Evolutionary conservation across 2,329 filamentous ascomycete species (phyloP).

Genomic region (Fusarium dlaminii): DNA sequence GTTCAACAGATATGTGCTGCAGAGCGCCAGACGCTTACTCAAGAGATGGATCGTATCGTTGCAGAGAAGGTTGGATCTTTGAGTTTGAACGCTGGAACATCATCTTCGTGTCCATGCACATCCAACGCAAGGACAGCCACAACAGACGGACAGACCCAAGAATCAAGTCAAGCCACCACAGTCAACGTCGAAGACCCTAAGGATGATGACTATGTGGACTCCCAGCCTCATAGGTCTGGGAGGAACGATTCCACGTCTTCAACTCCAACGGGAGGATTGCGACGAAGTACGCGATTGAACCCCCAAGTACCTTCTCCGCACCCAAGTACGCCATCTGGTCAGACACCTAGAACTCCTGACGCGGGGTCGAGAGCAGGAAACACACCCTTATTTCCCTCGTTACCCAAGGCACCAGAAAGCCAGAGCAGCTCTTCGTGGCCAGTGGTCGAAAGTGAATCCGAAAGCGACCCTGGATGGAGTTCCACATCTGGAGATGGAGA

Average conservation of each 20-base stretch:
- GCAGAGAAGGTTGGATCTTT: not conserved
- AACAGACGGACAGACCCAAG: not conserved
- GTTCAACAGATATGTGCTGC: not conserved
- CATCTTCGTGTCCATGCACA: not conserved
- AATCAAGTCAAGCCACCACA: not conserved
- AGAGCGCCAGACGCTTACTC: not conserved
- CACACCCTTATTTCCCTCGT: accelerated
- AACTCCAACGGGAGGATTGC: not conserved
- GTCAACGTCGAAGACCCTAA: not conserved
- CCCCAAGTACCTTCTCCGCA: accelerated
- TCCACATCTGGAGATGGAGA: accelerated
- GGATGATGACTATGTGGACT: not conserved
- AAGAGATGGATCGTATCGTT: accelerated
- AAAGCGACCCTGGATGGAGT: accelerated
- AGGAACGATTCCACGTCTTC: not conserved
- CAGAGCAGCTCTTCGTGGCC: accelerated
- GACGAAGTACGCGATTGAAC: not conserved
- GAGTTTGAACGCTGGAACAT: not conserved
- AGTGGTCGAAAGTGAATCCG: not conserved
- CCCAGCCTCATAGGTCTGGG: not conserved
- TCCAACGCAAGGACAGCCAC: accelerated
- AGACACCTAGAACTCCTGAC: not conserved
- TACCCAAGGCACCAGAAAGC: accelerated
- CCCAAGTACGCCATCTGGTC: not conserved
- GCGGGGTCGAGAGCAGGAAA: accelerated